Evolutionary conservation across 2,329 filamentous ascomycete species (phyloP), one percentile per base, ranked within the genome.

Genomic region (Calonectria naviculata): DNA sequence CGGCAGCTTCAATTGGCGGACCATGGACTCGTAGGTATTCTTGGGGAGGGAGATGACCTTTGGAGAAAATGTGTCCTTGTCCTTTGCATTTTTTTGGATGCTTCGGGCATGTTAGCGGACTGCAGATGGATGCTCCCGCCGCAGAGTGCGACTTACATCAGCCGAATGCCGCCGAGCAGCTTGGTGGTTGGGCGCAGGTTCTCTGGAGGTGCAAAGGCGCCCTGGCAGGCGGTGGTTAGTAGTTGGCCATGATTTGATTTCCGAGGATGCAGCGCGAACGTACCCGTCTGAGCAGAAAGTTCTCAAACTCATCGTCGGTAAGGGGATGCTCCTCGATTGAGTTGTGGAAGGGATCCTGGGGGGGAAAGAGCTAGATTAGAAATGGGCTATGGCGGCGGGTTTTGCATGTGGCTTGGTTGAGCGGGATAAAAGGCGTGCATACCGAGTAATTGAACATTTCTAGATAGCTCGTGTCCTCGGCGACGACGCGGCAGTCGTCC

Each of bases 361-460:
- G 24, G 29, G 19, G 24, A 36, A 21, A 31, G 29, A 34, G 49
- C 41, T 12, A 19, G 31, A 28, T 52, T 44, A 31, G 21, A 17
- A 31, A 60, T 42, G 61, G 7, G 9, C n/a, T 24, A 26, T 28
- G 13, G 24, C 5, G 26, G 36, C 36, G 38, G 26, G 36, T 17
- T 52, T 17, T 9, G 28, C 26, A 31, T 10, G 47, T 28, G 28
- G 47, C 47, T 29, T 28, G 47, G 47, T 21, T 10, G 47, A 61
- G 56, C 56, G 26, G 52, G 36, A 66, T 31, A 21, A 44, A 44
- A 24, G 21, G 47, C 10, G 17, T 64, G 49, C 87, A 73, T 79
- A 90, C 89, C 78, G 89, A 87, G 74, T 90, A 91, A 74, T 91
- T 91, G 75, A 89, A 85, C 42, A 91, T 88, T 78, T 91, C 88